These are phyloP conservation scores for Closterium sp. DNA, from an alignment of 139 green algal genomes.

Conservation along the genomic window DNA sequence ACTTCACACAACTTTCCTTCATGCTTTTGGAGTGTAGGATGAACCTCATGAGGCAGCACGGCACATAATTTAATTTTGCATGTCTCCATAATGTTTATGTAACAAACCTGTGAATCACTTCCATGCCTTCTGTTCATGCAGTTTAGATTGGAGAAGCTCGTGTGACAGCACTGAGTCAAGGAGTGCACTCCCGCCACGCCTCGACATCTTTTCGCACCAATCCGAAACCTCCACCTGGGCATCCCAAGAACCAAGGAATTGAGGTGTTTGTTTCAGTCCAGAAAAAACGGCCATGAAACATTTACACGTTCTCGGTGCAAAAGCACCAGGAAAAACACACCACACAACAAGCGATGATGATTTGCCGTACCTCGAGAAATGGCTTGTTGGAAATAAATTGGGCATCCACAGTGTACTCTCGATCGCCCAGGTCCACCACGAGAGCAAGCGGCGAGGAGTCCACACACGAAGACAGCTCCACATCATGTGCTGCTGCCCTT, in stretches of 20 bases:
- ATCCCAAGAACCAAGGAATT: background rate
- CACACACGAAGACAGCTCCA: background rate
- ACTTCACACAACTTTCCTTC: no score
- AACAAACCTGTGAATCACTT: background rate
- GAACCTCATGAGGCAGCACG: no score
- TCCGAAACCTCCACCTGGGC: background rate
- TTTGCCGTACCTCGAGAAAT: background rate
- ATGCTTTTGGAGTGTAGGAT: no score
- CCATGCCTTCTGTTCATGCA: background rate
- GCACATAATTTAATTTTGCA: no score
- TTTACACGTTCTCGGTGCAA: no score
- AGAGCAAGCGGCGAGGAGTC: background rate
- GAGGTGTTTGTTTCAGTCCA: no score
- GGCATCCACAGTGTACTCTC: background rate
- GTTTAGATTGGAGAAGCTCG: background rate
- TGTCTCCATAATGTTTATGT: no score
- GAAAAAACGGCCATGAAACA: background rate
- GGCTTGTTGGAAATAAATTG: background rate
- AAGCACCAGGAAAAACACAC: background rate
- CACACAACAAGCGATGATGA: background rate
- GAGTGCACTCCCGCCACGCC: background rate
- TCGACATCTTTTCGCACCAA: background rate
- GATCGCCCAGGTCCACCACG: background rate
- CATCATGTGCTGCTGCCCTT: background rate
- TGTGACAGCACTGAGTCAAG: background rate